phyloP scores from a whole-genome alignment of 305 asterid species.

The Withania somnifera region DNA sequence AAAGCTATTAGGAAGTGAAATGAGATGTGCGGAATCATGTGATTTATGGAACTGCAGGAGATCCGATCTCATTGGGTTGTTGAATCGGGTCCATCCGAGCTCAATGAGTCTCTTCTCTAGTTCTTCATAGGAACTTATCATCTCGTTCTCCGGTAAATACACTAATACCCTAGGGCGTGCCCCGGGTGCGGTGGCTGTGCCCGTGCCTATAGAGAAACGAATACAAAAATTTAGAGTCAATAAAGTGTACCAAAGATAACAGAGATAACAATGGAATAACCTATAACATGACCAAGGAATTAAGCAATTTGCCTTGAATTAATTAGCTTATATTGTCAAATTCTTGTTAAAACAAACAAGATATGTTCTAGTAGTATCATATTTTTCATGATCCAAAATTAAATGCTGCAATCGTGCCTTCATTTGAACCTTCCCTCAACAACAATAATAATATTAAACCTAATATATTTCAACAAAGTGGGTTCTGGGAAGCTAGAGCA shows the following conservation, averaged over 20 bases:
- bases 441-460: no score
- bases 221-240: background rate
- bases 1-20: conserved; percentile 21
- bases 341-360: background rate
- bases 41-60: conserved; percentile 22
- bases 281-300: background rate
- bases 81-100: conserved; percentile 23
- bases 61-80: conserved; percentile 7
- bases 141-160: conserved; percentile 17
- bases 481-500: no score
- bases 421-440: no score
- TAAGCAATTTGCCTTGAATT: background rate
- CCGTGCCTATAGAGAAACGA: background rate
- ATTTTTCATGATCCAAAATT: background rate
- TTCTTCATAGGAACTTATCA: conserved; percentile 17
- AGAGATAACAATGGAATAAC: no score
- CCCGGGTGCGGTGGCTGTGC: conserved; percentile 24
- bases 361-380: no score
- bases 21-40: conserved; percentile 19
- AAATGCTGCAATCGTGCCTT: background rate
- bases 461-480: no score
- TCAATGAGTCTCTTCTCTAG: conserved; percentile 13
- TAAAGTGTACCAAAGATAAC: no score
- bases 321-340: background rate
- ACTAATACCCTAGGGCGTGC: conserved; percentile 25